Percentiles rank a stretch among this genome's conserved stretches.
Evolutionary conservation across 2,329 filamentous ascomycete genomes (phyloP).

Genomic region (Talaromyces sp.): DNA sequence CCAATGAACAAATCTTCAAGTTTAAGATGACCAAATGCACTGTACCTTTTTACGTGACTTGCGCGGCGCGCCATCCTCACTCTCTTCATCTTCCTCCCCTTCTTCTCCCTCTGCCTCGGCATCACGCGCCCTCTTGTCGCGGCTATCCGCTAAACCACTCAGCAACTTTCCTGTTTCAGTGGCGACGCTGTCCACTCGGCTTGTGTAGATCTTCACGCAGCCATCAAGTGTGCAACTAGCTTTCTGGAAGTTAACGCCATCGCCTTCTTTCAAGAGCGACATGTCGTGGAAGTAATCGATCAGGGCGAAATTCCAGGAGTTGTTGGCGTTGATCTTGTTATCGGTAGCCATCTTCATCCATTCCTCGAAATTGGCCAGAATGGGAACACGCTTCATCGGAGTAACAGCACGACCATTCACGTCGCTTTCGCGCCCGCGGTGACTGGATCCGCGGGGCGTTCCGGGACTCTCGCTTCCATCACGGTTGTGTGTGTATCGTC

Average conservation of each 20-base stretch:
- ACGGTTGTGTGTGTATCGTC: constrained; percentile 43
- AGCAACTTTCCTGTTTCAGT: constrained; percentile 95
- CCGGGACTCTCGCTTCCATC: constrained; percentile 49
- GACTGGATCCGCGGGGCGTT: constrained; percentile 50
- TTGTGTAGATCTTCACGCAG: constrained; percentile 99
- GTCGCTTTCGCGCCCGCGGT: constrained; percentile 46
- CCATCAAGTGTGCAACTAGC: constrained; percentile 96
- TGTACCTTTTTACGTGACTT: constrained; percentile 71
- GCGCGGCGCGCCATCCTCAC: constrained; percentile 50
- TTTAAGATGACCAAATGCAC: neutral
- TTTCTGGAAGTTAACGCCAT: constrained; percentile 98
- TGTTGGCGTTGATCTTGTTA: constrained; percentile 97
- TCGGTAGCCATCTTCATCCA: constrained; percentile 99
- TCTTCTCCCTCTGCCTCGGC: constrained; percentile 64
- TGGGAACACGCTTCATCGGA: constrained; percentile 92
- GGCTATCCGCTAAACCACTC: constrained; percentile 81
- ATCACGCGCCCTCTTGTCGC: constrained; percentile 69
- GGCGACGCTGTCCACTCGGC: constrained; percentile 94
- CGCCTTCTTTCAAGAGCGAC: constrained; percentile 93
- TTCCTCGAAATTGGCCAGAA: constrained; percentile 97
- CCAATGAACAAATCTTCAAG: neutral
- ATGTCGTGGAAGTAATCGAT: constrained; percentile 99
- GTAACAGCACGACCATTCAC: constrained; percentile 75
- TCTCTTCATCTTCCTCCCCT: constrained; percentile 66
- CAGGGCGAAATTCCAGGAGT: constrained; percentile 99